Evolutionary conservation across 1,139 yeast genomes (phyloP), one percentile per base, ranked within the genome.

Genomic region (Martiniozyma asiatica): DNA sequence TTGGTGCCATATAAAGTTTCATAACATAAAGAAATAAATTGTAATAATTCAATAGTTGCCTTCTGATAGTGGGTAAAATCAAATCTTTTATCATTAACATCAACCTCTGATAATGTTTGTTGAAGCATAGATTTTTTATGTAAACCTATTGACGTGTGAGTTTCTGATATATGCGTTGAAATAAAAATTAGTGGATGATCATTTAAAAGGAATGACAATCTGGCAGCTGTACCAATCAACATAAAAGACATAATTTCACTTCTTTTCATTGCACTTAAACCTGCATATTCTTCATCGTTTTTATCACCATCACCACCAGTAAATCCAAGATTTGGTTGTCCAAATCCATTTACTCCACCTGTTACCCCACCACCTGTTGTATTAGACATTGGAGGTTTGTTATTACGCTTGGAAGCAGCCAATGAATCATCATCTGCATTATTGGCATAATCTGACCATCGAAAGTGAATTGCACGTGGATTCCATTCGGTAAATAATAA

Each of bases 161-260:
- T 77, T 50, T 87, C 97, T 3, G 94, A 73, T 29, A 79, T 61
- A 51, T 84, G 94, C 0, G 93, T 73, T 0, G 94, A 94, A 35
- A 84, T 59, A 45, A 78, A 81, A 3, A 85, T 73, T 41, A 77
- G 68, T 9, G 87, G 64, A 40, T 80, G 72, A 12, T 73, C 68
- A 32, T 80, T 84, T 69, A 82, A 71, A 51, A 84, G 92, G 50
- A 84, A 94, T 3, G 94, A 93, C 26, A 87, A 56, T 33, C 96
- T 61, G 3, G 82, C 80, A 0, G 93, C 87, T 3, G 81, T 73
- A 4, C 96, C 96, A 33, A 82, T 76, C 38, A 84, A 65, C 89
- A 84, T 79, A 89, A 94, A 85, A 0, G 94, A 79, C 89, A 84
- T 79, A 27, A 94, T 65, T 49, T 82, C 87, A 43, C 89, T 75